Evolutionary conservation across 139 green algal genomes (phyloP).

Genomic region (Gonium pectorale): DNA sequence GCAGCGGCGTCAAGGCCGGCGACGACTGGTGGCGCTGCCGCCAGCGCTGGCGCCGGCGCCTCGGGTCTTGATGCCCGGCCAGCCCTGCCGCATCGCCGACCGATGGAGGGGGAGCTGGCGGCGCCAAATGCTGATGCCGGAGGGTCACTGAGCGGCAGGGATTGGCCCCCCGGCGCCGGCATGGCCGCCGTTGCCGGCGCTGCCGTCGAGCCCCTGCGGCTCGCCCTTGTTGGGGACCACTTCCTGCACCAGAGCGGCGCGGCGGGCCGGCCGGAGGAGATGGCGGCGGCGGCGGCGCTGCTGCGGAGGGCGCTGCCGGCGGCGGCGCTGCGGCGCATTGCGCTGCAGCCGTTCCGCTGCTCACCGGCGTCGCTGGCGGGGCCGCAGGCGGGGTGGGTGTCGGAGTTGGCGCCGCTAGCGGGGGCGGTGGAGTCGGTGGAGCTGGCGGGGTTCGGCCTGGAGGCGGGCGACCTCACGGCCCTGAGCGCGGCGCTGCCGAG

Average conservation of each 20-base stretch:
- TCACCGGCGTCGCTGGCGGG: not conserved
- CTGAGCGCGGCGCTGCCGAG: not conserved
- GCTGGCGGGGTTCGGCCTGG: not conserved
- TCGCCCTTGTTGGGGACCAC: not conserved
- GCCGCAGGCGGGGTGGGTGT: slow-evolving; percentile 22
- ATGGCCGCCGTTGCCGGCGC: not conserved
- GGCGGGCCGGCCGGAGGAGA: not conserved
- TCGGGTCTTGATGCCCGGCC: no score
- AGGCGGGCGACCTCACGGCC: not conserved
- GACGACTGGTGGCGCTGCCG: no score
- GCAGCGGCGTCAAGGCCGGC: no score
- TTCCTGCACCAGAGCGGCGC: not conserved
- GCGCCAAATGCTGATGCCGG: no score
- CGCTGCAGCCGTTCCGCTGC: slow-evolving; percentile 6
- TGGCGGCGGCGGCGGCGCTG: slow-evolving; percentile 7
- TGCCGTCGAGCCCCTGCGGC: not conserved
- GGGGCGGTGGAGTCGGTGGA: slow-evolving; percentile 2
- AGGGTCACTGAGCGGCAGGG: no score
- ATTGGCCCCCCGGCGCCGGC: not conserved
- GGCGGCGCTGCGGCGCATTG: not conserved
- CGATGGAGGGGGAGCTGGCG: no score
- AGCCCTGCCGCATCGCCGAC: no score
- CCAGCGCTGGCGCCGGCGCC: no score
- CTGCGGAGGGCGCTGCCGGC: not conserved
- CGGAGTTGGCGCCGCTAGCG: slow-evolving; percentile 21